A percentile compares a stretch with the other conserved stretches of the same genome.
Conservation (phyloP, 768 basidiomycete genomes). For the Scleroderma bovista region DNA sequence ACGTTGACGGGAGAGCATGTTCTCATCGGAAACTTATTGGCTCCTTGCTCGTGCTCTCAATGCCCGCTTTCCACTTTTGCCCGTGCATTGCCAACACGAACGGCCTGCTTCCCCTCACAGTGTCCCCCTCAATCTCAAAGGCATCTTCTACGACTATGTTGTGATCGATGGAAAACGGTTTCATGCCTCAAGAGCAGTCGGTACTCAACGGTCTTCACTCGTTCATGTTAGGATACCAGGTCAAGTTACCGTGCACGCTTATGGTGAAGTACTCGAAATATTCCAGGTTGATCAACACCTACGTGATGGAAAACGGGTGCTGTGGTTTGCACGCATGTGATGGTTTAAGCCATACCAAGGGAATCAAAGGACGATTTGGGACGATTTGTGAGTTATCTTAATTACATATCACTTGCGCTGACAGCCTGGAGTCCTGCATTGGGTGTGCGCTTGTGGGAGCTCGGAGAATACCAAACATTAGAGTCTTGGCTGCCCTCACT, state of each 20-base stretch:
- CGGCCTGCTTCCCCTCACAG: not conserved
- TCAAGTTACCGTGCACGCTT: not conserved
- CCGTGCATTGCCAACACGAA: not conserved
- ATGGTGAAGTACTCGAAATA: conserved; percentile 3
- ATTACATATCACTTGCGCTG: not conserved
- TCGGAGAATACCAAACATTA: not conserved
- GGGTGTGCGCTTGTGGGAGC: conserved; percentile 3
- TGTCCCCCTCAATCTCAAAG: not conserved
- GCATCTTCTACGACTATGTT: not conserved
- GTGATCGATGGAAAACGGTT: not conserved
- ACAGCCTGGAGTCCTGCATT: not conserved
- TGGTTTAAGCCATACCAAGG: conserved; percentile 1
- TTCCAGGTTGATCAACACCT: not conserved
- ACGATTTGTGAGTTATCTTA: not conserved
- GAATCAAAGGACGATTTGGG: not conserved
- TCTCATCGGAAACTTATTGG: not conserved
- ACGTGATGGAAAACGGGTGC: not conserved
- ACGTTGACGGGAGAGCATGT: not conserved
- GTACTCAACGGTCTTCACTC: not conserved
- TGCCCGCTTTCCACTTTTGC: not conserved
- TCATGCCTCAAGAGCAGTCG: not conserved
- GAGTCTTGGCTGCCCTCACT: not conserved
- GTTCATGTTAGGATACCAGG: not conserved
- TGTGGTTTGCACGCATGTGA: not conserved
- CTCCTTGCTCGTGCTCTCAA: not conserved